These are phyloP conservation scores for Obelidium mucronatum DNA, from an alignment of 192 early-diverging fungal species.

Conservation along the genomic window DNA sequence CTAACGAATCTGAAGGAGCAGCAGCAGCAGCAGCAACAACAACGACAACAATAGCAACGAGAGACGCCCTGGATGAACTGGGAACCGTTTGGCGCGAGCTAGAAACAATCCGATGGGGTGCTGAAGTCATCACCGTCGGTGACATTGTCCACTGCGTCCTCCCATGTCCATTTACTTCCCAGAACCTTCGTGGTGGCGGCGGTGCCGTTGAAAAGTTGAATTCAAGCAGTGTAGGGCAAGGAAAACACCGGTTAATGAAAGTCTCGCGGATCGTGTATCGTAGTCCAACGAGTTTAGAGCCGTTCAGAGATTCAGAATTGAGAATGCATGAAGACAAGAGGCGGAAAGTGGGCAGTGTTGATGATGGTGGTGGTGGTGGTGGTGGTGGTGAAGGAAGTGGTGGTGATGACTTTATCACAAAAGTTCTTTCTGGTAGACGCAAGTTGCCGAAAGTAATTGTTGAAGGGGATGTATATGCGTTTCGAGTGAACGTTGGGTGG, in stretches of 20 bases:
- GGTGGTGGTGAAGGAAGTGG: constrained; percentile 1
- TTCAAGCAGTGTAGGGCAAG: background rate
- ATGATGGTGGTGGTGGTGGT: background rate
- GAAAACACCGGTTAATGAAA: constrained; percentile 33
- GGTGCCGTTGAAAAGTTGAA: background rate
- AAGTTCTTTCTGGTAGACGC: background rate
- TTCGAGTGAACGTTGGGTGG: constrained; percentile 21
- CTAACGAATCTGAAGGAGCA: background rate
- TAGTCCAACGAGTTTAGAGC: background rate
- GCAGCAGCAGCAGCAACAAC: background rate
- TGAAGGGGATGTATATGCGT: constrained; percentile 37
- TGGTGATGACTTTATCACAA: background rate
- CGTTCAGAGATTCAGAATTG: background rate
- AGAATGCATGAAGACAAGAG: no score
- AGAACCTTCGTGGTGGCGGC: no score
- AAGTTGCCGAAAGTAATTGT: constrained; percentile 25
- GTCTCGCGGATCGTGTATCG: constrained; percentile 19
- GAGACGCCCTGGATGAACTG: background rate
- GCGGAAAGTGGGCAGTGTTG: no score
- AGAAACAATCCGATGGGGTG: constrained; percentile 19
- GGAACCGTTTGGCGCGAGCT: constrained; percentile 20
- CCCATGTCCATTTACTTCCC: constrained; percentile 23
- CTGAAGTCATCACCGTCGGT: constrained; percentile 13
- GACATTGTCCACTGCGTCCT: constrained; percentile 30
- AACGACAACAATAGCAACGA: no score